Percentiles rank a stretch among this genome's conserved stretches.
These are phyloP conservation scores for Trichocladium antarcticum DNA, from an alignment of 495 filamentous ascomycete genomes.

Conservation along the genomic window DNA sequence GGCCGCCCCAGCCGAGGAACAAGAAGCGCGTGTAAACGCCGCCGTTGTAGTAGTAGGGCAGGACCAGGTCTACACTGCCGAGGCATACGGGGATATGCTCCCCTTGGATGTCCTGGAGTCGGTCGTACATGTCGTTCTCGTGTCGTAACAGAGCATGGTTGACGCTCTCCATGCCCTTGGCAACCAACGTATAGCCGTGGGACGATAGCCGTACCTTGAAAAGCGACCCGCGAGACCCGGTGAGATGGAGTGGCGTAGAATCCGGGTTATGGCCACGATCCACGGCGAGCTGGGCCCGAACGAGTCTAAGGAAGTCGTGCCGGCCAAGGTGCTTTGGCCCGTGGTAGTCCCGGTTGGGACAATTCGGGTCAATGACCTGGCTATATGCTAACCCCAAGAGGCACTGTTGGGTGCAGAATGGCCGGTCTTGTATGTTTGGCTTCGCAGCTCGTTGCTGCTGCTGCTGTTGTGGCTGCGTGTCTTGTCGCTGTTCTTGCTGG, in stretches of 20 bases:
- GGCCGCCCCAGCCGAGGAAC: slow-evolving; percentile 27
- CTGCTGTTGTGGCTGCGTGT: slow-evolving; percentile 11
- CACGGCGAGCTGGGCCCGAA: slow-evolving; percentile 24
- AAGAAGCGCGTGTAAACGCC: slow-evolving; percentile 23
- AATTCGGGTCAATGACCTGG: slow-evolving; percentile 28
- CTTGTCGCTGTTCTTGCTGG: no score
- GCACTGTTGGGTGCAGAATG: slow-evolving; percentile 38
- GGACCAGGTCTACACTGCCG: slow-evolving; percentile 22
- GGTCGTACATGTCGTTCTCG: slow-evolving; percentile 27
- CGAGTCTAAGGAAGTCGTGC: slow-evolving; percentile 19
- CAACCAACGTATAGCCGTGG: slow-evolving; percentile 40
- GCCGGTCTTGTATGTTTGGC: slow-evolving; percentile 20
- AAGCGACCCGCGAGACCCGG: slow-evolving; percentile 30
- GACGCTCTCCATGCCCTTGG: slow-evolving; percentile 28
- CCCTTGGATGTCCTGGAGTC: slow-evolving; percentile 28
- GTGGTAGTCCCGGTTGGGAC: slow-evolving; percentile 31
- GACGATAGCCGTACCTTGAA: slow-evolving; percentile 36
- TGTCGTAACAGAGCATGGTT: slow-evolving; percentile 18
- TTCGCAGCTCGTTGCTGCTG: slow-evolving; percentile 1
- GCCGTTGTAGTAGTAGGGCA: slow-evolving; percentile 23
- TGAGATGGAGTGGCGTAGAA: slow-evolving; percentile 30
- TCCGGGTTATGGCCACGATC: slow-evolving; percentile 26
- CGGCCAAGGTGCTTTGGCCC: slow-evolving; percentile 16
- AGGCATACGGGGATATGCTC: slow-evolving; percentile 30
- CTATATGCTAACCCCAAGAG: slow-evolving; percentile 28